Percentiles rank a stretch among this genome's conserved stretches.
Conservation (phyloP, 495 filamentous ascomycete genomes). For the Lophium mytilinum region DNA sequence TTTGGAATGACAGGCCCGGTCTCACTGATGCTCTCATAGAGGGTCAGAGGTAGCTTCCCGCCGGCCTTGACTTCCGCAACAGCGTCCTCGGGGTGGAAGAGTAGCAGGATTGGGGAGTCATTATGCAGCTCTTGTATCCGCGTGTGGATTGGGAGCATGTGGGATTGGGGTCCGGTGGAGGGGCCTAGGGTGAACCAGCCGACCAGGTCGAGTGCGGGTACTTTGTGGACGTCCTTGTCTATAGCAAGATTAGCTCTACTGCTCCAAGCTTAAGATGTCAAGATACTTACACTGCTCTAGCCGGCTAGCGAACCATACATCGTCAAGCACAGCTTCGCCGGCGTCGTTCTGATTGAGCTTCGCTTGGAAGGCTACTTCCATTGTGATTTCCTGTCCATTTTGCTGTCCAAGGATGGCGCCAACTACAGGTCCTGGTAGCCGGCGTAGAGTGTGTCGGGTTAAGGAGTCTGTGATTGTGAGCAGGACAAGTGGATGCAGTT, state of each 20-base stretch:
- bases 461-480: constrained; percentile 97
- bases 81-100: constrained; percentile 64
- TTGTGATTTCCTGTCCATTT: constrained; percentile 78
- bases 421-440: constrained; percentile 64
- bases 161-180: constrained; percentile 55
- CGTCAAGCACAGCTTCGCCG: constrained; percentile 47
- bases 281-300: constrained; percentile 68
- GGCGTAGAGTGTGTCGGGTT: constrained; percentile 75
- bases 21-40: constrained; percentile 84
- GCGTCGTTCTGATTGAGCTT: constrained; percentile 46
- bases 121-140: constrained; percentile 66
- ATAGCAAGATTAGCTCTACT: background rate
- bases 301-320: constrained; percentile 68
- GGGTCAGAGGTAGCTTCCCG: constrained; percentile 76
- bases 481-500: constrained; percentile 87
- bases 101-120: constrained; percentile 78
- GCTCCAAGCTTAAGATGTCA: too few relatives aligned
- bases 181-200: constrained; percentile 90
- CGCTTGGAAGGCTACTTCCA: constrained; percentile 89
- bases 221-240: constrained; percentile 88
- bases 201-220: constrained; percentile 73
- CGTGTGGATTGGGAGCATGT: constrained; percentile 65
- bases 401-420: constrained; percentile 86
- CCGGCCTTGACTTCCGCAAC: constrained; percentile 44
- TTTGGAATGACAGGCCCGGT: constrained; percentile 43